phyloP scores from a whole-genome alignment of 805 yeast species.

The Geotrichum ghanense region DNA sequence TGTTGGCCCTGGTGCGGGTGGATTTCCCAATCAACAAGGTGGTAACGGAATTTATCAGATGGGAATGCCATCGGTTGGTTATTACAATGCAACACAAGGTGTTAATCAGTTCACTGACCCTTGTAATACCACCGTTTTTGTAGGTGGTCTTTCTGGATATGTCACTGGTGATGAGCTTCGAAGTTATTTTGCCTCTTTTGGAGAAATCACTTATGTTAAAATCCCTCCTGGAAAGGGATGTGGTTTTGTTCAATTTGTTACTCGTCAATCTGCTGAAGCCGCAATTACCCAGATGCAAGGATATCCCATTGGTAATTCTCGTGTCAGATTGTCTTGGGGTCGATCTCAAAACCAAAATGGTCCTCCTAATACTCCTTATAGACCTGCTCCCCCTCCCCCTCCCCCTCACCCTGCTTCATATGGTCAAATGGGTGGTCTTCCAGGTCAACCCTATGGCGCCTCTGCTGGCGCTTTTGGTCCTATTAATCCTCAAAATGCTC shows the following conservation, averaged over 20 bases:
- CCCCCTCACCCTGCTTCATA: slow-evolving; percentile 24
- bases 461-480: slow-evolving; percentile 25
- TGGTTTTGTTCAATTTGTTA: slow-evolving; percentile 76
- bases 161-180: slow-evolving; percentile 48
- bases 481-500: slow-evolving; percentile 19
- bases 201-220: slow-evolving; percentile 46
- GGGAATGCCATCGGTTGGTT: slow-evolving; percentile 18
- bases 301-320: slow-evolving; percentile 71
- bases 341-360: slow-evolving; percentile 33
- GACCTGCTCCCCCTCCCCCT: slow-evolving; percentile 26
- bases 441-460: slow-evolving; percentile 22
- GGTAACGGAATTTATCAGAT: slow-evolving; percentile 18
- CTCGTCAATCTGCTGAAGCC: slow-evolving; percentile 70
- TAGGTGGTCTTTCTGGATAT: slow-evolving; percentile 57
- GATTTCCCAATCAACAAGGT: slow-evolving; percentile 15
- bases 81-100: slow-evolving; percentile 23
- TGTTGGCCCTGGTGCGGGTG: slow-evolving; percentile 3
- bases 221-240: slow-evolving; percentile 73
- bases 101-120: slow-evolving; percentile 61
- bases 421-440: slow-evolving; percentile 15
- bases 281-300: slow-evolving; percentile 88
- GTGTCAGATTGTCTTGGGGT: slow-evolving; percentile 85
- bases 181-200: slow-evolving; percentile 59
- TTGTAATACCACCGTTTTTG: slow-evolving; percentile 69
- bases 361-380: slow-evolving; percentile 21